Evolutionary conservation across 805 yeast genomes (phyloP).

Genomic region (Kodamaea hsintzibuensis): DNA sequence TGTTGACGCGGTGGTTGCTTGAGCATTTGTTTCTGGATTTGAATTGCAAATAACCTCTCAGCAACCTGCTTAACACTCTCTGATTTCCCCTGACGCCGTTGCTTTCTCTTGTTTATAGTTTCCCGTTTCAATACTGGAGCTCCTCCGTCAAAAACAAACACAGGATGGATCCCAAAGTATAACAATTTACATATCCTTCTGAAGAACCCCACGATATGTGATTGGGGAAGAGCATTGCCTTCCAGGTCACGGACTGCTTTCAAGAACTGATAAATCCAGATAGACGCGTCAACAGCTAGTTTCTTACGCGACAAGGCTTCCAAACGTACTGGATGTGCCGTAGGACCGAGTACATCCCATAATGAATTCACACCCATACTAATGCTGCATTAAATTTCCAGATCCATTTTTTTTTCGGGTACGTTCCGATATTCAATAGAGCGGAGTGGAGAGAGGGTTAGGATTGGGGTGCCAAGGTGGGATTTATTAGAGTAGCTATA

Average conservation of each 20-base stretch:
- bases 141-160: constrained; percentile 94
- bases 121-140: constrained; percentile 81
- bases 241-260: constrained; percentile 89
- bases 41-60: constrained; percentile 73
- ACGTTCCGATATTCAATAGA: background rate
- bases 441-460: too few species aligned
- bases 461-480: too few species aligned
- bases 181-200: constrained; percentile 87
- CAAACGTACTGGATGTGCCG: constrained; percentile 85
- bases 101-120: constrained; percentile 73
- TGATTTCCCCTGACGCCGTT: constrained; percentile 70
- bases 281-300: constrained; percentile 96
- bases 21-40: constrained; percentile 59
- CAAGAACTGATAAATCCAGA: constrained; percentile 96
- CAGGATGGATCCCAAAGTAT: constrained; percentile 83
- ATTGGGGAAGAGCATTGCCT: constrained; percentile 72
- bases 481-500: too few species aligned
- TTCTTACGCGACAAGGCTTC: constrained; percentile 78
- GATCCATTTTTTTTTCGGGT: constrained; percentile 3
- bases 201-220: constrained; percentile 95
- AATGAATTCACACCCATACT: constrained; percentile 93
- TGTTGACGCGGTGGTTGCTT: background rate
- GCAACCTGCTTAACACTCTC: constrained; percentile 77
- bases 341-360: constrained; percentile 89
- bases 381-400: background rate